Evolutionary conservation across 2,329 filamentous ascomycete species (phyloP).

Genomic region (Verticillium alfalfae): DNA sequence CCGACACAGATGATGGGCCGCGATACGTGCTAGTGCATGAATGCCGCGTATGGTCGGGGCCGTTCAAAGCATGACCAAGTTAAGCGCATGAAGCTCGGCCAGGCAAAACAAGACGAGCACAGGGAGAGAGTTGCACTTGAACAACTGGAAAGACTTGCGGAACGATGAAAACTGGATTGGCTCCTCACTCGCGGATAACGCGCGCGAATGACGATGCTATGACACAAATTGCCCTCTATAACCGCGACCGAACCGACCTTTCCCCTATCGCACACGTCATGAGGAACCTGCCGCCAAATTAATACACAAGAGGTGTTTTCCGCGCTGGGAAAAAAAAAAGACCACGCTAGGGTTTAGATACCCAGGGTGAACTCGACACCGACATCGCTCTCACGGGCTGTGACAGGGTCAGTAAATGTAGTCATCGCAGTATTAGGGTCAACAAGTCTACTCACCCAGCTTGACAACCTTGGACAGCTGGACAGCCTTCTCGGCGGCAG

Average conservation of each 20-base stretch:
- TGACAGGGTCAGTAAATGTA: conserved; percentile 9
- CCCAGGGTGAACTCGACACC: conserved; percentile 92
- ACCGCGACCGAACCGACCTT: not conserved
- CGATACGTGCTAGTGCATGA: not conserved
- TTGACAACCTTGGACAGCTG: conserved; percentile 99
- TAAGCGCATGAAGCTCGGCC: not conserved
- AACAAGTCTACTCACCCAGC: conserved; percentile 43
- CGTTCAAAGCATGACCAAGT: not conserved
- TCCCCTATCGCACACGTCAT: conserved; percentile 1
- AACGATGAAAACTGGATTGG: conserved; percentile 3
- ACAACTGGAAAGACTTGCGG: not conserved
- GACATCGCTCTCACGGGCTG: conserved; percentile 92
- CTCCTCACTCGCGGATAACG: not conserved
- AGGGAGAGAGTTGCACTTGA: not conserved
- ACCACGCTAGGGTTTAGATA: conserved; percentile 57
- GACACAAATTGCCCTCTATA: conserved; percentile 2
- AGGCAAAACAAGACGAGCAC: not conserved
- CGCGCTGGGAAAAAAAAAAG: conserved; percentile 1
- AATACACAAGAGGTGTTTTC: conserved; percentile 11
- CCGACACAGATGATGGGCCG: not conserved
- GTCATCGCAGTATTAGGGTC: not conserved
- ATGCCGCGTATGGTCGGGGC: not conserved
- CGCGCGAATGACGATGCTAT: conserved; percentile 1
- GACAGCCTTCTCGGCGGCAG: conserved; percentile 93
- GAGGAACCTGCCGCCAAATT: conserved; percentile 7